Percentiles rank a stretch among this genome's conserved stretches.
Conservation (phyloP, 2,329 filamentous ascomycete genomes). For the Alternaria tenuissima region DNA sequence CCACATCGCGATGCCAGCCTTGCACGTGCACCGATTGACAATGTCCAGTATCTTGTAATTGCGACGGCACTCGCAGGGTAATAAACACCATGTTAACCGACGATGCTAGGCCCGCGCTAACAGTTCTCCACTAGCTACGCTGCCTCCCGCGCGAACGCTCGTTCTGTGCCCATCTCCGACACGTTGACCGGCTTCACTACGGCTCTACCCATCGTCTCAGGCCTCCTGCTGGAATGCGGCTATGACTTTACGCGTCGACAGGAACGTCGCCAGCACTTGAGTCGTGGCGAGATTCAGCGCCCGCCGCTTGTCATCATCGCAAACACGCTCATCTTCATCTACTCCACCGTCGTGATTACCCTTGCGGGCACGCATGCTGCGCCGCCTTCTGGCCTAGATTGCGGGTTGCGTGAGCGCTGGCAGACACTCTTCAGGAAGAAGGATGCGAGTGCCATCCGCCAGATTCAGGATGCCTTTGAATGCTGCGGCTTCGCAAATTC, state of each 20-base stretch:
- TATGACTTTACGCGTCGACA: slow-evolving; percentile 46
- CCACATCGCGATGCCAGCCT: neutral
- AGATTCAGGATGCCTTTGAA: slow-evolving; percentile 70
- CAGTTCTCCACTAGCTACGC: slow-evolving; percentile 36
- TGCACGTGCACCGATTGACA: neutral
- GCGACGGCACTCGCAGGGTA: slow-evolving; percentile 53
- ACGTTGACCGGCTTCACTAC: slow-evolving; percentile 53
- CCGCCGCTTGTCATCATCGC: slow-evolving; percentile 50
- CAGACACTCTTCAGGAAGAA: slow-evolving; percentile 61
- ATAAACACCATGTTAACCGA: neutral
- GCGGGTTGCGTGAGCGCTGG: slow-evolving; percentile 67
- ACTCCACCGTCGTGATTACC: slow-evolving; percentile 55
- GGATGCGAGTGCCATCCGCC: slow-evolving; percentile 60
- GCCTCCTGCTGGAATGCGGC: slow-evolving; percentile 53
- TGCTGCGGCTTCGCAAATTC: slow-evolving; percentile 72
- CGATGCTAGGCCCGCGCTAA: slow-evolving; percentile 13
- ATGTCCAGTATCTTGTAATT: slow-evolving; percentile 52
- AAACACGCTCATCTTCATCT: slow-evolving; percentile 52
- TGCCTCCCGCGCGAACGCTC: slow-evolving; percentile 38
- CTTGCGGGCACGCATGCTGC: slow-evolving; percentile 55
- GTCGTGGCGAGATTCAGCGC: slow-evolving; percentile 46
- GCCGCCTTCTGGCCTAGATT: slow-evolving; percentile 55
- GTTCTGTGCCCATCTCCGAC: slow-evolving; percentile 55
- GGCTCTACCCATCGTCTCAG: slow-evolving; percentile 54
- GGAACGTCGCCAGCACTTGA: slow-evolving; percentile 36